Evolutionary conservation across 2,329 filamentous ascomycete species (phyloP).

Genomic region (Talaromyces sp.): DNA sequence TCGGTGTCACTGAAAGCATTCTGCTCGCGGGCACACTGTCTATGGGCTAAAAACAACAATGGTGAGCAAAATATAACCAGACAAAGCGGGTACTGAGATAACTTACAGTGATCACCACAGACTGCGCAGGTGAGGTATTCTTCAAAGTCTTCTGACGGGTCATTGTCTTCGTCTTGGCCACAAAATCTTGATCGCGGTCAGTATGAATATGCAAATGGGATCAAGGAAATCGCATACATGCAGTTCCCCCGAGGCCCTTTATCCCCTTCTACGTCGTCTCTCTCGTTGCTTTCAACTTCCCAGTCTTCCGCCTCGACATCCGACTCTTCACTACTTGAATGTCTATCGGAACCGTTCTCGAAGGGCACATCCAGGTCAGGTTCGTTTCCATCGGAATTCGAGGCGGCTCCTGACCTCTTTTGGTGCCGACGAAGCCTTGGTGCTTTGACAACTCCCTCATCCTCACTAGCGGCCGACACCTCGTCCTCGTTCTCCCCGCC

Average conservation of each 20-base stretch:
- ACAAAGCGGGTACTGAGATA: conserved; percentile 17
- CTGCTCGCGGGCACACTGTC: conserved; percentile 77
- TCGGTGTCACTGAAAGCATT: conserved; percentile 58
- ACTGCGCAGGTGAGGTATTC: conserved; percentile 69
- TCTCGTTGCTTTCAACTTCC: conserved; percentile 41
- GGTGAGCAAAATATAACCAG: conserved; percentile 12
- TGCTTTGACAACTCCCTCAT: conserved; percentile 16
- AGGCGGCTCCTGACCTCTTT: conserved; percentile 30
- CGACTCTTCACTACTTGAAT: conserved; percentile 52
- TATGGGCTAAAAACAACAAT: conserved; percentile 67
- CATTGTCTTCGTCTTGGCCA: conserved; percentile 74
- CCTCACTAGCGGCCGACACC: conserved; percentile 32
- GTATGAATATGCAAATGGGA: conserved; percentile 19
- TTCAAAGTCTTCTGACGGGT: conserved; percentile 77
- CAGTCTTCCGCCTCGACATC: conserved; percentile 51
- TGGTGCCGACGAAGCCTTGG: conserved; percentile 8
- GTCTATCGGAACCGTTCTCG: conserved; percentile 35
- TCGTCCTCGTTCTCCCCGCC: conserved; percentile 34
- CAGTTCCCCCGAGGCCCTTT: conserved; percentile 54
- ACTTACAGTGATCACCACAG: conserved; percentile 80
- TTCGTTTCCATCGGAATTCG: conserved; percentile 36
- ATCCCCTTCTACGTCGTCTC: conserved; percentile 41
- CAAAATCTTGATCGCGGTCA: conserved; percentile 63
- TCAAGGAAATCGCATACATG: conserved; percentile 49
- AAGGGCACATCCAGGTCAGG: conserved; percentile 41